These are phyloP conservation scores for Aphanoascus verrucosus DNA, from an alignment of 2,329 filamentous ascomycete species.

Conservation along the genomic window DNA sequence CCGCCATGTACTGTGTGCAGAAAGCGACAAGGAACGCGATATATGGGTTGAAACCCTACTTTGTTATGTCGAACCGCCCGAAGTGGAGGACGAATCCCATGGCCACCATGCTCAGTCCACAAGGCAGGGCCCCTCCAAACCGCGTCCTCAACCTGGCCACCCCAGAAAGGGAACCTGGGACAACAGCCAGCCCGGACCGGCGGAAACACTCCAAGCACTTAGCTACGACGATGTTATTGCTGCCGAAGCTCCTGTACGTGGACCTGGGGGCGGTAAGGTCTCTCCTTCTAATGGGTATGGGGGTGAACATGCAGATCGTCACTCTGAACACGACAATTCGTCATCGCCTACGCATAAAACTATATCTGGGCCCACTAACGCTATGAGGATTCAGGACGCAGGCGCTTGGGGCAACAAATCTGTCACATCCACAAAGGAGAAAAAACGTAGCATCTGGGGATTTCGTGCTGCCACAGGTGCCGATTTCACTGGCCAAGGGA, in stretches of 20 bases:
- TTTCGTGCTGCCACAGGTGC: slow-evolving; percentile 59
- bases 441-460: slow-evolving; percentile 62
- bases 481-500: slow-evolving; percentile 39
- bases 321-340: slow-evolving; percentile 24
- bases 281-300: slow-evolving; percentile 25
- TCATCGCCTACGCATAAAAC: slow-evolving; percentile 35
- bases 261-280: slow-evolving; percentile 30
- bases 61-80: slow-evolving; percentile 71
- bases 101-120: slow-evolving; percentile 19
- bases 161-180: slow-evolving; percentile 25
- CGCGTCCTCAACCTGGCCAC: slow-evolving; percentile 20
- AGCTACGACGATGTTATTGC: slow-evolving; percentile 49
- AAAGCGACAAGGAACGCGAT: slow-evolving; percentile 86
- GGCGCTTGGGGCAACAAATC: slow-evolving; percentile 75
- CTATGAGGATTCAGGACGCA: slow-evolving; percentile 69
- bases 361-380: slow-evolving; percentile 83
- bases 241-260: slow-evolving; percentile 47
- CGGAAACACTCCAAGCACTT: slow-evolving; percentile 36
- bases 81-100: slow-evolving; percentile 27
- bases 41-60: slow-evolving; percentile 85
- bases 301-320: slow-evolving; percentile 16
- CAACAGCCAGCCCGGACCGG: slow-evolving; percentile 31
- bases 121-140: slow-evolving; percentile 16
- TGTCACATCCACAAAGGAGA: slow-evolving; percentile 56
- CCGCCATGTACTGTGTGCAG: slow-evolving; percentile 88